These are phyloP conservation scores for Kodamaea laetipori DNA, from an alignment of 805 yeast genomes.

Conservation along the genomic window DNA sequence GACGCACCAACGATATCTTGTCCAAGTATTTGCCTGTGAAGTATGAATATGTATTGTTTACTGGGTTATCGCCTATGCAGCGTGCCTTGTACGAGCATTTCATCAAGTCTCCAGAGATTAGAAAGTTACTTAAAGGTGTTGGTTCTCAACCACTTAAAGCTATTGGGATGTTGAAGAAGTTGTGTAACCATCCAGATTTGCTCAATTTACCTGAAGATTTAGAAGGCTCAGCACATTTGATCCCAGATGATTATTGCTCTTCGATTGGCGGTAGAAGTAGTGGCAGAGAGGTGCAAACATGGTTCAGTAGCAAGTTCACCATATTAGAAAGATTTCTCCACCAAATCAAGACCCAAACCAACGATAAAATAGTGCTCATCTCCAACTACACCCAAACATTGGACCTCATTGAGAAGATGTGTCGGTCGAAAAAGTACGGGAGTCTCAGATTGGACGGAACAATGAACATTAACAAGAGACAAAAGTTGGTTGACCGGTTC, in stretches of 20 bases:
- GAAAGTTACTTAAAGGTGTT: slow-evolving; percentile 60
- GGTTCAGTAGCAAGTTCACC: slow-evolving; percentile 84
- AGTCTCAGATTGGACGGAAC: slow-evolving; percentile 87
- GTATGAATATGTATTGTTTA: slow-evolving; percentile 95
- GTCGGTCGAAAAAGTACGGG: slow-evolving; percentile 76
- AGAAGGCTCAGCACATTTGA: slow-evolving; percentile 61
- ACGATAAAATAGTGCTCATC: slow-evolving; percentile 92
- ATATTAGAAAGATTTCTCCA: slow-evolving; percentile 83
- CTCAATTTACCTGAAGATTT: slow-evolving; percentile 74
- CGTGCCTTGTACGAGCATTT: slow-evolving; percentile 67
- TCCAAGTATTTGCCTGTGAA: slow-evolving; percentile 94
- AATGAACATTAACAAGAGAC: slow-evolving; percentile 87
- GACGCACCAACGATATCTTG: slow-evolving; percentile 92
- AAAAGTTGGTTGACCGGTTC: slow-evolving; percentile 85
- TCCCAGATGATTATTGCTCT: slow-evolving; percentile 73
- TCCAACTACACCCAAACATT: slow-evolving; percentile 94
- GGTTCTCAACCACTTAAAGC: slow-evolving; percentile 88
- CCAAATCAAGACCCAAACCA: slow-evolving; percentile 74
- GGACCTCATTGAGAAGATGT: slow-evolving; percentile 85
- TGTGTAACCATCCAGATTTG: slow-evolving; percentile 93
- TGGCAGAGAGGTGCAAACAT: slow-evolving; percentile 66
- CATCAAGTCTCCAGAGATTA: slow-evolving; percentile 77
- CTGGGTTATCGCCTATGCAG: slow-evolving; percentile 80
- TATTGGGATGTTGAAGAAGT: slow-evolving; percentile 82
- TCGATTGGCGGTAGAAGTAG: slow-evolving; percentile 55